Conservation (phyloP, 768 basidiomycete genomes). For the Pleurotus salmoneostramineus region DNA sequence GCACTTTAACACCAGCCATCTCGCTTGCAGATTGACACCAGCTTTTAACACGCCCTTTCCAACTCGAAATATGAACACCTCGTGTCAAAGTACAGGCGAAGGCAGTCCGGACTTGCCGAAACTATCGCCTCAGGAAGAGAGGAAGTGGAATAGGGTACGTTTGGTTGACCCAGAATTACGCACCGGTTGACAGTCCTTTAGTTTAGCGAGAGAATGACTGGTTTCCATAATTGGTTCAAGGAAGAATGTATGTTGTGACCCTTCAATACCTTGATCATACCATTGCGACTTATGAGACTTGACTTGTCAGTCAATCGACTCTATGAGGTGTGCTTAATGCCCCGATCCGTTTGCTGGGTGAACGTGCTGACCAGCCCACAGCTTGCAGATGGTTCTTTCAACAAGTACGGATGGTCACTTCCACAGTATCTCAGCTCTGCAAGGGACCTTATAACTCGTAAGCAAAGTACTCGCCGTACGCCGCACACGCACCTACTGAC, state of each 20-base stretch:
- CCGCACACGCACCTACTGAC: neutral
- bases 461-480: neutral
- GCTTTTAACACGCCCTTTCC: neutral
- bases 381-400: slow-evolving; percentile 53
- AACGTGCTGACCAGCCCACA: slow-evolving; percentile 12
- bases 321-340: slow-evolving; percentile 30
- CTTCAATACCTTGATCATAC: neutral
- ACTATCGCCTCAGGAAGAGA: slow-evolving; percentile 12
- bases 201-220: slow-evolving; percentile 29
- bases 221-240: slow-evolving; percentile 42
- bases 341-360: too few relatives aligned
- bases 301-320: slow-evolving; percentile 33
- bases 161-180: neutral
- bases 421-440: slow-evolving; percentile 36
- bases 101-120: slow-evolving; percentile 2
- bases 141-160: slow-evolving; percentile 16
- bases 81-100: neutral
- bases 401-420: slow-evolving; percentile 37
- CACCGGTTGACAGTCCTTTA: slow-evolving; percentile 3
- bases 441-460: slow-evolving; percentile 36
- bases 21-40: neutral
- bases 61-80: neutral
- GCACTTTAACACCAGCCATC: neutral
- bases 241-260: slow-evolving; percentile 34
- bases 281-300: neutral